Conservation (phyloP, 176 grass and related monocot genomes). For the Elaeis guineensis region DNA sequence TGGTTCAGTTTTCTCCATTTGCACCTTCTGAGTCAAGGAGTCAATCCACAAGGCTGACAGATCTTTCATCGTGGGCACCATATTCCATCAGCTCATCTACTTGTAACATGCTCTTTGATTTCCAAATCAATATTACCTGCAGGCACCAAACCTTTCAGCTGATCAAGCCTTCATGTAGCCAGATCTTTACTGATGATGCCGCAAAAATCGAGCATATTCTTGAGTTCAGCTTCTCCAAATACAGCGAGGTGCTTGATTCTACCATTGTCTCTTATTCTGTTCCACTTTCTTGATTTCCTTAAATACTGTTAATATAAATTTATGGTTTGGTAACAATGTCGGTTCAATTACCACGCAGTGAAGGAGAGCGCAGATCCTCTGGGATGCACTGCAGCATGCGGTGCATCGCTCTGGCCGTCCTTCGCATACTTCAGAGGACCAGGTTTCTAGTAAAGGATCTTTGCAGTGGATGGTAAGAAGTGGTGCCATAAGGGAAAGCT, state of each 20-base stretch:
- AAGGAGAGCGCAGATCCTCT: no score
- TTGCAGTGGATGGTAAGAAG: conserved; percentile 53
- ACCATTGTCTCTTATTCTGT: not conserved
- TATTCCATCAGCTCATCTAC: conserved; percentile 51
- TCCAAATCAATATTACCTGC: conserved; percentile 28
- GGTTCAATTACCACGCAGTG: conserved; percentile 6
- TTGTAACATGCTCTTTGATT: conserved; percentile 35
- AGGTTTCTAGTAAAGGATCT: conserved; percentile 25
- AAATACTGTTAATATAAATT: not conserved
- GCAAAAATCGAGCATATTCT: conserved; percentile 64
- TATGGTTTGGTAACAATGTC: not conserved
- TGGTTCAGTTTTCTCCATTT: conserved; percentile 25
- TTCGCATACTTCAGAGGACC: no score
- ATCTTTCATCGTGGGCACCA: conserved; percentile 34
- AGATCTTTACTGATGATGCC: conserved; percentile 55
- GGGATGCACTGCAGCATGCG: no score
- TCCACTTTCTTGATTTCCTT: not conserved
- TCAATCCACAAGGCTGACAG: not conserved
- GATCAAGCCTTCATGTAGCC: conserved; percentile 39
- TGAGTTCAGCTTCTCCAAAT: conserved; percentile 76
- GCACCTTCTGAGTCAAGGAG: conserved; percentile 16
- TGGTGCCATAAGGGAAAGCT: conserved; percentile 78
- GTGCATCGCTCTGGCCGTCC: no score
- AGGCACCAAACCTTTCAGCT: conserved; percentile 58
- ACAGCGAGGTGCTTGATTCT: conserved; percentile 36